phyloP scores from a whole-genome alignment of 768 basidiomycete genomes.

The Serendipita indica region DNA sequence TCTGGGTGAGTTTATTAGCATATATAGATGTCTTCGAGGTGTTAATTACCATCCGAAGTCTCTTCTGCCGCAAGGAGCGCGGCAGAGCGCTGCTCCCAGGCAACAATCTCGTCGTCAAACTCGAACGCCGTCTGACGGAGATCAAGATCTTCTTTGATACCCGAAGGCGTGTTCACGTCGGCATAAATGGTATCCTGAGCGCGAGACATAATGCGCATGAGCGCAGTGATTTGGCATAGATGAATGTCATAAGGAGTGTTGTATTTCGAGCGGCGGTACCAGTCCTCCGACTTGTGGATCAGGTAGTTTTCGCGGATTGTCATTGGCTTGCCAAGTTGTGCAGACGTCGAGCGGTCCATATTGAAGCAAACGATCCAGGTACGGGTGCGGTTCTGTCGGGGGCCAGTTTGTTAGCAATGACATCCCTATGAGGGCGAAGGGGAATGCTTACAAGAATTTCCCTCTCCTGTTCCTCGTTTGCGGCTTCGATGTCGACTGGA shows the following conservation, averaged over 20 bases:
- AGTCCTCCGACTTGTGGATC: slow-evolving; percentile 35
- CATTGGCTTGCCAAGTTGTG: slow-evolving; percentile 59
- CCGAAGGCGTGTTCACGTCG: neutral
- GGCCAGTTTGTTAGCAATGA: neutral
- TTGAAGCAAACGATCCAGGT: slow-evolving; percentile 67
- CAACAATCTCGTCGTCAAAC: slow-evolving; percentile 13
- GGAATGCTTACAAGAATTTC: slow-evolving; percentile 30
- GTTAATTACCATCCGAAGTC: slow-evolving; percentile 3
- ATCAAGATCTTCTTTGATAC: slow-evolving; percentile 10
- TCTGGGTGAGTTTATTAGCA: slow-evolving; percentile 6
- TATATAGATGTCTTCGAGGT: neutral
- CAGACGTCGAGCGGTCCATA: slow-evolving; percentile 59
- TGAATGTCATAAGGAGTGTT: slow-evolving; percentile 21
- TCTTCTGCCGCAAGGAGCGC: slow-evolving; percentile 11
- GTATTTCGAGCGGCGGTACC: slow-evolving; percentile 31
- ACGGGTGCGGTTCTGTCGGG: slow-evolving; percentile 39
- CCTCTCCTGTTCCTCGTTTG: slow-evolving; percentile 40
- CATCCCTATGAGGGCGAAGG: neutral
- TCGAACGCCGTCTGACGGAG: slow-evolving; percentile 9
- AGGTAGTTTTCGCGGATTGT: slow-evolving; percentile 49
- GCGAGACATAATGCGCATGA: slow-evolving; percentile 34
- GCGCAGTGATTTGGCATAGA: slow-evolving; percentile 38
- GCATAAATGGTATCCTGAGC: slow-evolving; percentile 24
- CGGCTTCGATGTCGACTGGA: slow-evolving; percentile 22
- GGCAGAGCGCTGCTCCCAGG: slow-evolving; percentile 10